Conservation (phyloP, 495 filamentous ascomycete genomes). For the Lasiosphaeria miniovina region DNA sequence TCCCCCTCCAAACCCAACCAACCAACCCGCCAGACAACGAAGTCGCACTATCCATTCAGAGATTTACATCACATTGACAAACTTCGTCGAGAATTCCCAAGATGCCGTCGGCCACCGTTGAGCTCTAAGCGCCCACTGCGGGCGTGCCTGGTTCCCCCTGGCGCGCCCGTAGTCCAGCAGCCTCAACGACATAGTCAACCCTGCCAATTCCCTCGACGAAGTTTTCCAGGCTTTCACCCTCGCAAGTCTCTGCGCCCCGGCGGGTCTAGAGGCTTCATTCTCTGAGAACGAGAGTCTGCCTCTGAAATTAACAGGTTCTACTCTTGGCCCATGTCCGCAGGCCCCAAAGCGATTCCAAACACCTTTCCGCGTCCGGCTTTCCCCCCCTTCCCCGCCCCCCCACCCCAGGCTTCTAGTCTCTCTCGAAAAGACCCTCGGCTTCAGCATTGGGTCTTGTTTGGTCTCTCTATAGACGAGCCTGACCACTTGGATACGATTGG, state of each 20-base stretch:
- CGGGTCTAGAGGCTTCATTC: conserved; percentile 13
- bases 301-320: conserved; percentile 32
- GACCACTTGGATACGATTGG: neutral
- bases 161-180: conserved; percentile 71
- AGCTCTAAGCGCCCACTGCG: conserved; percentile 92
- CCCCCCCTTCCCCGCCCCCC: conserved; percentile 5
- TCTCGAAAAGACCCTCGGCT: neutral
- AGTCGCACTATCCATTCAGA: conserved; percentile 57
- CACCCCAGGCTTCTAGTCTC: neutral
- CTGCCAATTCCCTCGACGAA: conserved; percentile 71
- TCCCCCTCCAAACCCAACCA: conserved; percentile 37
- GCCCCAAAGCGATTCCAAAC: conserved; percentile 15
- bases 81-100: conserved; percentile 75
- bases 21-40: conserved; percentile 58
- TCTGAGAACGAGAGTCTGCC: conserved; percentile 29
- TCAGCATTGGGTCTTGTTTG: neutral
- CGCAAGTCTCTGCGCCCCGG: conserved; percentile 28
- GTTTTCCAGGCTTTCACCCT: conserved; percentile 52
- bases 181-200: conserved; percentile 73
- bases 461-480: conserved; percentile 1
- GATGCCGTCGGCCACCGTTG: conserved; percentile 85
- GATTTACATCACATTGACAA: conserved; percentile 39
- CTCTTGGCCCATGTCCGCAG: conserved; percentile 18
- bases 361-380: conserved; percentile 9
- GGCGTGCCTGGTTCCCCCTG: conserved; percentile 47